Evolutionary conservation across 345 rosid species (phyloP).

Genomic region (Toxicodendron radicans): DNA sequence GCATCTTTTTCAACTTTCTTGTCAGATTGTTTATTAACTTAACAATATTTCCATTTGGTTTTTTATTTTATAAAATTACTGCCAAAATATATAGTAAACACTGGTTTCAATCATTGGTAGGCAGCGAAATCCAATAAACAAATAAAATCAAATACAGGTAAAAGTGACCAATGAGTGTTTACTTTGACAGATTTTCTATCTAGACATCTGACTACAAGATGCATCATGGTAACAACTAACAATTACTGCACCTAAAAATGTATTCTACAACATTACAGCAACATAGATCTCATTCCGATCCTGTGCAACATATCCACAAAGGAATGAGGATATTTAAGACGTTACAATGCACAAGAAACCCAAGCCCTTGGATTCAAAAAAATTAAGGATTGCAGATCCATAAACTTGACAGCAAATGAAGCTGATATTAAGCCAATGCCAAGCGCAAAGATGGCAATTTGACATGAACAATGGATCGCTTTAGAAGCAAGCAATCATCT

Average conservation of each 20-base stretch:
- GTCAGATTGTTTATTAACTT: no score
- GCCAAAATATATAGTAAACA: not conserved
- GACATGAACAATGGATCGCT: not conserved
- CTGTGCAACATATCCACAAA: not conserved
- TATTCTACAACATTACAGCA: conserved; percentile 19
- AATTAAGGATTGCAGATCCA: not conserved
- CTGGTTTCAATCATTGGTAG: not conserved
- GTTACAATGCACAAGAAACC: not conserved
- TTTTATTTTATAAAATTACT: no score
- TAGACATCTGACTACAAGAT: not conserved
- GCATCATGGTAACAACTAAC: not conserved
- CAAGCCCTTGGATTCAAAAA: not conserved
- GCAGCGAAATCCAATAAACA: not conserved
- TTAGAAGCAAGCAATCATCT: conserved; percentile 5
- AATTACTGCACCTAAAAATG: not conserved
- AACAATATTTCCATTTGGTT: no score
- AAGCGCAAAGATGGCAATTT: not conserved
- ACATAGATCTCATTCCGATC: not conserved
- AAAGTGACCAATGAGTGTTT: not conserved
- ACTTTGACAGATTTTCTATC: not conserved
- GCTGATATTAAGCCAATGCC: not conserved
- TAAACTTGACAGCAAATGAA: conserved; percentile 8
- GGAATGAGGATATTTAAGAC: not conserved
- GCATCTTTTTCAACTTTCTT: no score
- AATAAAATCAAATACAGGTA: not conserved